Evolutionary conservation across 1,284 basidiomycete species (phyloP), one percentile per base, ranked within the genome.

Genomic region (Xerocomus minutiporus): DNA sequence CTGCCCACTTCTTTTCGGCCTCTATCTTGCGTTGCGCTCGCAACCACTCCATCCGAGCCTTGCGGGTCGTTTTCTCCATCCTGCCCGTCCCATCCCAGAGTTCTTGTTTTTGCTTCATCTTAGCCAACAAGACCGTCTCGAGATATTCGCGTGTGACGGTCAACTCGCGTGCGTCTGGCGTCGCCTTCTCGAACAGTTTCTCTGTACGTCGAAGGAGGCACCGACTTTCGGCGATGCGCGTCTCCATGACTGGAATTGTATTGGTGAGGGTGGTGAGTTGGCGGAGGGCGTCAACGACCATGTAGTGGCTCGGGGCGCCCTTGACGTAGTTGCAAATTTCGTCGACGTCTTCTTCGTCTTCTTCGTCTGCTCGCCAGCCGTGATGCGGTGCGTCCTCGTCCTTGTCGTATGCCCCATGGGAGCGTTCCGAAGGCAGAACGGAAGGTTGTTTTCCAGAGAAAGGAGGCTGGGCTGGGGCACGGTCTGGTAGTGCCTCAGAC

Each of bases 31-130:
- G 59, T 51, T 59, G 62, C 4, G 60, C 59, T 52, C 69, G 65
- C 44, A 67, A 59, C 67, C 64, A 71, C 48, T 65, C 67, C 53
- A 70, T 67, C 54, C 73, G 66, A 15, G 64, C 45, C 55, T 70
- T 73, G 50, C 66, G 65, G 26, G 53, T 46, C 40, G 54, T 52
- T 55, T 71, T 70, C 41, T 60, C 60, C 59, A 73, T 64, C 50
- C 35, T 58, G 6, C 63, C 71, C 35, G 68, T 65, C 44, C 68
- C 68, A 28, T 66, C 68, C 63, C 58, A 70, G 8, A 70, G 52
- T 12, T 70, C 64, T 7, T 46, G 57, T 34, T 63, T 66, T 26
- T 55, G 35, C 49, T 70, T 66, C 64, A 66, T 67, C 47, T 57
- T 67, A 40, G 23, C 62, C 20, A 66, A 23, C 13, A 67, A 34